Evolutionary conservation across 202 grass and related monocot genomes (phyloP).

Genomic region (Saccharum hybrid): DNA sequence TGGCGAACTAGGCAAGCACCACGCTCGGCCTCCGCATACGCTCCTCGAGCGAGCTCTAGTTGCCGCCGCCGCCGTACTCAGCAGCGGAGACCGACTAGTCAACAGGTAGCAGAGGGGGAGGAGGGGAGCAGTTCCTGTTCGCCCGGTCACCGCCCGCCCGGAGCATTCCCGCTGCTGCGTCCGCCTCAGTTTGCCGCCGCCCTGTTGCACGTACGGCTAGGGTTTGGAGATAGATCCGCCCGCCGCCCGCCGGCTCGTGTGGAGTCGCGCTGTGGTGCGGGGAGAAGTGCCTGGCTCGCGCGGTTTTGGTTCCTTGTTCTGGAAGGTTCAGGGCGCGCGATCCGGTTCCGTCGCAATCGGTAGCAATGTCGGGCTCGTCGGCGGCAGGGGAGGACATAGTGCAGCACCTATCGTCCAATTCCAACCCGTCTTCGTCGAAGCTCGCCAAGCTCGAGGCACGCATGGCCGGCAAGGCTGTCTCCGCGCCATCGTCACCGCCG

Average conservation of each 20-base stretch:
- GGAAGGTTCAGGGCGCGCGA: constrained; percentile 43
- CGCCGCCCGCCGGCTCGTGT: constrained; percentile 2
- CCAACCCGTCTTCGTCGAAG: constrained; percentile 89
- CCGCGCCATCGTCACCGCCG: constrained; percentile 59
- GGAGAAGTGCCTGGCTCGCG: constrained; percentile 27
- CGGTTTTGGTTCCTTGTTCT: constrained; percentile 45
- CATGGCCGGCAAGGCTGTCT: constrained; percentile 94
- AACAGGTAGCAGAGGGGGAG: constrained; percentile 28
- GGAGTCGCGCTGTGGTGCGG: neutral
- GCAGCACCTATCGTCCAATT: constrained; percentile 90
- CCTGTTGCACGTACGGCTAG: neutral
- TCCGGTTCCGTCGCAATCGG: constrained; percentile 39
- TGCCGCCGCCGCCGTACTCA: neutral
- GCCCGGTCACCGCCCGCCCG: constrained; percentile 12
- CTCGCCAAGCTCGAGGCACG: constrained; percentile 97
- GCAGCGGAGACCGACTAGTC: constrained; percentile 31
- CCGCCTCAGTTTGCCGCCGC: neutral
- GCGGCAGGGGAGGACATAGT: constrained; percentile 91
- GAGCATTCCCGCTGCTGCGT: constrained; percentile 21
- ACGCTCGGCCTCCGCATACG: constrained; percentile 12
- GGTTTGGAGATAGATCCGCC: constrained; percentile 40
- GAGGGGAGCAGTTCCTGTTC: constrained; percentile 21
- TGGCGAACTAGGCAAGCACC: constrained; percentile 35
- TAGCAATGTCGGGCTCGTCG: constrained; percentile 51
- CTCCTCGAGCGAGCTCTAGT: neutral